Evolutionary conservation across 192 early-diverging fungal genomes (phyloP), one percentile per base, ranked within the genome.

Genomic region (Umbelopsis sp.): DNA sequence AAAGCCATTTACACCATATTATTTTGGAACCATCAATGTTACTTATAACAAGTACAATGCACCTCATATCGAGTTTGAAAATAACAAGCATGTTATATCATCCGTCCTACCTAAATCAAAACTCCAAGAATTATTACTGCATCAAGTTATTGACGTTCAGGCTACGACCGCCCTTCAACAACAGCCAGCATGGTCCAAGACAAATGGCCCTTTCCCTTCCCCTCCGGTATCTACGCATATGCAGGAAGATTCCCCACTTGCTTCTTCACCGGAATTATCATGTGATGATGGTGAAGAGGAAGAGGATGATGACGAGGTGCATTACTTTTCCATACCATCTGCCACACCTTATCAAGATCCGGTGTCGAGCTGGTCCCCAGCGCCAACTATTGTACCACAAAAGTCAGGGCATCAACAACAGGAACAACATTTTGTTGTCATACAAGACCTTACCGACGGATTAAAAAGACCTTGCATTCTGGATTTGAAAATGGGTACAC

Each of bases 401-500:
- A 69, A 82, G 44, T 78, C 75, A n/a, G 71, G 78, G 47, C 47
- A 17, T 26, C 83, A 79, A 74, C 82, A 84, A 77, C 80, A 81
- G n/a, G n/a, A n/a, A 41, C 38, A 41, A 74, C 92, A 96, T 81
- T 97, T 94, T 72, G 88, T 97, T 66, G 77, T 97, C 4, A 80
- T 97, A 79, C 90, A 95, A 68, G 96, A 97, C 79, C 81, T 97
- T 52, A 97, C 96, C 0, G 89, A 91, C 5, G 90, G 93, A 1
- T 84, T 97, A 79, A 86, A 89, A 77, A 88, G 84, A 32, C 96
- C 96, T 0, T 97, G 94, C 68, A 95, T 98, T 34, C 85, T 98
- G 54, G 95, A 98, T 77, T 84, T 98, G 65, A 98, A 98, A 70
- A 98, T 98, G 96, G 96, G 96, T 45, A 96, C 93, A 26, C 85